Evolutionary conservation across 1,284 basidiomycete species (phyloP).

Genomic region (Thelephora terrestris): DNA sequence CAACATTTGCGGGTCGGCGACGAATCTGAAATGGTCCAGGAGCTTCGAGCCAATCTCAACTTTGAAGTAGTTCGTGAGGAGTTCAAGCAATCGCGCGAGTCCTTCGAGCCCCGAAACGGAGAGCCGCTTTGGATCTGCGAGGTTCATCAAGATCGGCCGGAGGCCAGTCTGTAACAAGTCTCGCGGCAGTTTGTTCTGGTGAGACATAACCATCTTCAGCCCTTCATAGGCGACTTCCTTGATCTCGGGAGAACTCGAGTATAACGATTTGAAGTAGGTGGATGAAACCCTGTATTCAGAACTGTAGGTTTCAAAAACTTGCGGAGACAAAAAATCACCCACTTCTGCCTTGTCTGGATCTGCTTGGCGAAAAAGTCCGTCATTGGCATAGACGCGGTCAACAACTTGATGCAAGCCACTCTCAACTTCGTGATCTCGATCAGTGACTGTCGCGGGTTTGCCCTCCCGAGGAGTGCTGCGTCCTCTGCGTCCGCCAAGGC

Average conservation of each 20-base stretch:
- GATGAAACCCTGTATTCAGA: slow-evolving; percentile 64
- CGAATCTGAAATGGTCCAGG: slow-evolving; percentile 88
- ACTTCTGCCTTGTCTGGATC: slow-evolving; percentile 80
- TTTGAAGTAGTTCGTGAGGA: slow-evolving; percentile 99
- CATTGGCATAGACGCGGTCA: slow-evolving; percentile 91
- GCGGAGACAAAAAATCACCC: slow-evolving; percentile 10
- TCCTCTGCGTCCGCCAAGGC: slow-evolving; percentile 97
- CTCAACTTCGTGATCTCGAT: slow-evolving; percentile 85
- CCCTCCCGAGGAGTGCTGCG: slow-evolving; percentile 66
- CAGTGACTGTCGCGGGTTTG: slow-evolving; percentile 69
- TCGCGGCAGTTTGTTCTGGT: slow-evolving; percentile 90
- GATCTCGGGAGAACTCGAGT: slow-evolving; percentile 88
- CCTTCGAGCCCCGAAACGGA: slow-evolving; percentile 95
- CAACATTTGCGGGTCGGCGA: slow-evolving; percentile 83
- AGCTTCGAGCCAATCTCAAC: slow-evolving; percentile 98
- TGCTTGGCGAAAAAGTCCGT: slow-evolving; percentile 88
- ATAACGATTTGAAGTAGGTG: slow-evolving; percentile 98
- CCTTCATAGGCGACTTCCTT: slow-evolving; percentile 96
- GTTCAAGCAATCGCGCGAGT: slow-evolving; percentile 87
- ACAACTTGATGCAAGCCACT: slow-evolving; percentile 90
- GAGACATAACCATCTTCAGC: slow-evolving; percentile 79
- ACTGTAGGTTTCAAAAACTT: slow-evolving; percentile 3
- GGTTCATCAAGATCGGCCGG: slow-evolving; percentile 95
- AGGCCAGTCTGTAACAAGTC: slow-evolving; percentile 93
- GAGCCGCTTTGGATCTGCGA: slow-evolving; percentile 91